These are phyloP conservation scores for Malus fusca DNA, from an alignment of 306 rosid species.

Conservation along the genomic window DNA sequence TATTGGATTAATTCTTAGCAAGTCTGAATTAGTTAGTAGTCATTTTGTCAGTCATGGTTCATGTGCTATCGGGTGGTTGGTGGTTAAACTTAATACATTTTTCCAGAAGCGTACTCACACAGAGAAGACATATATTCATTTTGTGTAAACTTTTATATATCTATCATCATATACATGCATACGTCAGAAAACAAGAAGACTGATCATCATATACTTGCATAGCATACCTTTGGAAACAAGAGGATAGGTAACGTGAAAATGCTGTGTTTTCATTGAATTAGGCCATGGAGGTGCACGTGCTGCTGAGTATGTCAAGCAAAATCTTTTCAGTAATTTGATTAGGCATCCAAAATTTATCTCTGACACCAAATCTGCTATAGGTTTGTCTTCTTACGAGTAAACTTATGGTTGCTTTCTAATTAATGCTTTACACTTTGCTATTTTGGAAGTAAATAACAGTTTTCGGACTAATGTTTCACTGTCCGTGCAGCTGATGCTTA, in stretches of 20 bases:
- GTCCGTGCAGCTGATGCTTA: constrained; percentile 76
- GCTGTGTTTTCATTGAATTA: constrained; percentile 27
- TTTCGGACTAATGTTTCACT: constrained; percentile 2
- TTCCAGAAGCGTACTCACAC: not conserved
- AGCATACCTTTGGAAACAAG: not conserved
- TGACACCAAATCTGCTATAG: constrained; percentile 89
- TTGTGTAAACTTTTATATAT: too few relatives aligned
- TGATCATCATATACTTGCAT: not conserved
- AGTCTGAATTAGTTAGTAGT: not conserved
- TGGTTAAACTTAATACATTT: not conserved
- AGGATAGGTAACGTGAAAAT: not conserved
- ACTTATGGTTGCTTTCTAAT: not conserved
- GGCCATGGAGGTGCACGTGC: constrained; percentile 98
- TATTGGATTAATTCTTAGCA: not conserved
- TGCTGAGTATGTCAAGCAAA: constrained; percentile 94
- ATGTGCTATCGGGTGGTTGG: not conserved
- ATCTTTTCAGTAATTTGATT: constrained; percentile 85
- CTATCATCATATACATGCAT: not conserved
- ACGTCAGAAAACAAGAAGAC: not conserved
- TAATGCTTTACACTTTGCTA: constrained; percentile 9
- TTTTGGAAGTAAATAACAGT: not conserved
- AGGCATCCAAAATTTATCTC: constrained; percentile 89
- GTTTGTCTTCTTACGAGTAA: constrained; percentile 28
- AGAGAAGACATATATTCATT: not conserved
- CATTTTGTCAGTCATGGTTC: not conserved